These are phyloP conservation scores for Guyanaporus albipodus DNA, from an alignment of 768 basidiomycete genomes.

Conservation along the genomic window DNA sequence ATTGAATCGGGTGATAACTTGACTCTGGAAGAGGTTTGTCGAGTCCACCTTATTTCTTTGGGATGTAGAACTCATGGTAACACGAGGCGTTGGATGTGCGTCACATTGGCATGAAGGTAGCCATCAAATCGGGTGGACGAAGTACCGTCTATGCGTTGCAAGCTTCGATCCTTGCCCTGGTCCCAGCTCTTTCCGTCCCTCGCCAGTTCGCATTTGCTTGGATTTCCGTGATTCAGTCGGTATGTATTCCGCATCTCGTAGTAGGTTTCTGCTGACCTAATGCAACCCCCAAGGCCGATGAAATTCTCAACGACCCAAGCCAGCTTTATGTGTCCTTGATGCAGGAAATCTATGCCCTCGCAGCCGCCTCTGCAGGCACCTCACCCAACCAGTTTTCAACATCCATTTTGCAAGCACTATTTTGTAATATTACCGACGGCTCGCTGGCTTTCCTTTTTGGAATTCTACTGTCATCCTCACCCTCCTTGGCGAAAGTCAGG, in stretches of 20 bases:
- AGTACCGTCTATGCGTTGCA: slow-evolving; percentile 56
- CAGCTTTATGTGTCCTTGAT: slow-evolving; percentile 55
- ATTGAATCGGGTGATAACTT: slow-evolving; percentile 42
- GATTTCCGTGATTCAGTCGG: slow-evolving; percentile 39
- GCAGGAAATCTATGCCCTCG: slow-evolving; percentile 61
- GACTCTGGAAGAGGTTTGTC: slow-evolving; percentile 30
- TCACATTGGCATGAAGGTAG: slow-evolving; percentile 45
- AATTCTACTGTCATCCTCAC: slow-evolving; percentile 46
- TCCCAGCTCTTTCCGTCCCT: slow-evolving; percentile 50
- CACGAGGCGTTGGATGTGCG: slow-evolving; percentile 43
- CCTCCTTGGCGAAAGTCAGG: slow-evolving; percentile 33
- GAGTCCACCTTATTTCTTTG: neutral
- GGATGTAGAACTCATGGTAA: slow-evolving; percentile 1
- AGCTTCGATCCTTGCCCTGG: slow-evolving; percentile 47
- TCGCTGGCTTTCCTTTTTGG: slow-evolving; percentile 79
- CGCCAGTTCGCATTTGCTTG: slow-evolving; percentile 38
- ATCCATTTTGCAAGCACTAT: slow-evolving; percentile 57
- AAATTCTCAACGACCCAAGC: slow-evolving; percentile 18
- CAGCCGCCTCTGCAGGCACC: slow-evolving; percentile 51
- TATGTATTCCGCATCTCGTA: slow-evolving; percentile 19
- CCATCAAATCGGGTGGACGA: slow-evolving; percentile 58
- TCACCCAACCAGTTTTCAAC: slow-evolving; percentile 44
- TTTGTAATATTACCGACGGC: slow-evolving; percentile 64
- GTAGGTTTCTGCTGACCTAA: neutral
- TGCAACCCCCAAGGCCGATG: slow-evolving; percentile 16